These are phyloP conservation scores for Rhytidiadelphus loreus DNA, from an alignment of 225 moss, liverwort and hornwort species.

Conservation along the genomic window DNA sequence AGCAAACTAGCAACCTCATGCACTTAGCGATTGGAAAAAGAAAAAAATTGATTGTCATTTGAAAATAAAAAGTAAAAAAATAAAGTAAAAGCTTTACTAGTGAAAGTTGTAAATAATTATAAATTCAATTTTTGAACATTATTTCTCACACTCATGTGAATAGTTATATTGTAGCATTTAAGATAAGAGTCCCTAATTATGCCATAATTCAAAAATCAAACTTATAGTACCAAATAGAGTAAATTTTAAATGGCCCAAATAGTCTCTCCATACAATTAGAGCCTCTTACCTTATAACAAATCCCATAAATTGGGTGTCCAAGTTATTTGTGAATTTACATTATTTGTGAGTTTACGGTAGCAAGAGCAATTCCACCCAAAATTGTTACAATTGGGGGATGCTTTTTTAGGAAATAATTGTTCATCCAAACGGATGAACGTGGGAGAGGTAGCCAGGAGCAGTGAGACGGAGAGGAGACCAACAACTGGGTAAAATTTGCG, in stretches of 20 bases:
- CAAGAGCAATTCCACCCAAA: not conserved
- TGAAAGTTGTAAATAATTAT: fast-evolving
- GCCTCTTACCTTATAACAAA: not conserved
- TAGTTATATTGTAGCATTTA: not conserved
- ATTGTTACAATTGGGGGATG: too few species aligned
- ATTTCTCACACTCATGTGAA: not conserved
- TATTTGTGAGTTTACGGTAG: not conserved
- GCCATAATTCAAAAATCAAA: not conserved
- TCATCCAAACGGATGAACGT: not conserved
- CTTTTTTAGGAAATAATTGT: too few species aligned
- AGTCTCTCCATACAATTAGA: not conserved
- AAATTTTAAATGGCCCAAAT: not conserved
- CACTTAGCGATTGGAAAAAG: fast-evolving
- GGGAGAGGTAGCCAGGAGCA: too few species aligned
- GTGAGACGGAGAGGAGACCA: not conserved
- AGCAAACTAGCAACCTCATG: too few species aligned
- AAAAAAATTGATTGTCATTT: not conserved
- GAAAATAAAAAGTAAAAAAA: not conserved
- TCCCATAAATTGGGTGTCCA: too few species aligned
- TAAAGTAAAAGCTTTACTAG: not conserved
- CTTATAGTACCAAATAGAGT: fast-evolving
- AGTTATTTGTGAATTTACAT: not conserved
- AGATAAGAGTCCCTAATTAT: not conserved
- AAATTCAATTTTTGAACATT: not conserved
- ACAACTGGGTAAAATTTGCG: not conserved